Evolutionary conservation across 306 rosid genomes (phyloP).

Genomic region (Myrica gale): DNA sequence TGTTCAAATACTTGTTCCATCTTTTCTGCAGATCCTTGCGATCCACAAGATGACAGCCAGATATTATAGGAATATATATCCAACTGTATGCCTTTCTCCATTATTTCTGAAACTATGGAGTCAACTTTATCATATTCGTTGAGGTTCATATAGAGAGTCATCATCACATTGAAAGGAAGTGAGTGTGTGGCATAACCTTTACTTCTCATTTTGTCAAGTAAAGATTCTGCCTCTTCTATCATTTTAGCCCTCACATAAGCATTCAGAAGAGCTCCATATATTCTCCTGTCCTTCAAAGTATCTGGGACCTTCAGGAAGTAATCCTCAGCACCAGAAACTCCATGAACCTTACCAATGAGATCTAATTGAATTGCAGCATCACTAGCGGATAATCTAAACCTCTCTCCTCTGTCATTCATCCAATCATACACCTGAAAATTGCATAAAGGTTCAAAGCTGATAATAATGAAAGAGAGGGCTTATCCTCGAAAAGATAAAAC

Average conservation of each 20-base stretch:
- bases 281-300: slow-evolving; percentile 60
- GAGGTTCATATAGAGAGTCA: slow-evolving; percentile 90
- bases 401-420: slow-evolving; percentile 80
- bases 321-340: slow-evolving; percentile 70
- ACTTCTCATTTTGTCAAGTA: slow-evolving; percentile 70
- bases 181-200: slow-evolving; percentile 62
- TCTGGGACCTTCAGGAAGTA: slow-evolving; percentile 59
- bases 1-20: slow-evolving; percentile 82
- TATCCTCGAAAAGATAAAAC: slow-evolving; percentile 8
- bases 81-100: slow-evolving; percentile 52
- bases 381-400: slow-evolving; percentile 71
- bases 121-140: slow-evolving; percentile 79
- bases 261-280: slow-evolving; percentile 83
- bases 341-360: slow-evolving; percentile 73
- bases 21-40: slow-evolving; percentile 63
- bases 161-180: slow-evolving; percentile 90
- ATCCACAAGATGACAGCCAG: slow-evolving; percentile 87
- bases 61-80: slow-evolving; percentile 88
- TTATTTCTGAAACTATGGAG: slow-evolving; percentile 70
- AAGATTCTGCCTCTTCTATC: slow-evolving; percentile 75
- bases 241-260: slow-evolving; percentile 56
- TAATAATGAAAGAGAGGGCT: background rate
- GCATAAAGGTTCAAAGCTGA: slow-evolving; percentile 1
- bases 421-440: slow-evolving; percentile 77
- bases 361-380: slow-evolving; percentile 90